Evolutionary conservation across 257 asterid species (phyloP), one percentile per base, ranked within the genome.

Genomic region (Osmanthus fragrans): DNA sequence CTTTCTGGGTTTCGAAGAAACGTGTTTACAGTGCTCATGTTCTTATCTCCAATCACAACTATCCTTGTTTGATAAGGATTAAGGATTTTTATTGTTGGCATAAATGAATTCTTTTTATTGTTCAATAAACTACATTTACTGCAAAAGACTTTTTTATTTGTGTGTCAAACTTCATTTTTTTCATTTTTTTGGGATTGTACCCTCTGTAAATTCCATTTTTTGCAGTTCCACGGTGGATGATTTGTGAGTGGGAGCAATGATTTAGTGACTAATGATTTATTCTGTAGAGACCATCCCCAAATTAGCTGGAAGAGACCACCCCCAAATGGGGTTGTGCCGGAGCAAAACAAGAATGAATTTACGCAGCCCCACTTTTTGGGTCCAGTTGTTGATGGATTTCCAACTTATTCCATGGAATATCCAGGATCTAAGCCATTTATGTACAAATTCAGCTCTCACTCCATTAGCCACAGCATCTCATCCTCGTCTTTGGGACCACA

Each of bases 381-480:
- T 11, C 88, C 90, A 0, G 90, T 93, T 13, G 98, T 86, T 2
- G 96, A 91, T 60, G 98, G 97, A 69, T 91, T 82, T 42, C 96
- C 98, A 4, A 82, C 91, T 0, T 90, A 85, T 47, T 94, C 91
- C 5, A 71, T 90, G 76, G 91, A 91, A 7, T 87, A 76, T 45
- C 71, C 85, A 32, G 92, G 84, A 71, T 77, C 92, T 47, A 93
- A 91, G 79, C 93, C 89, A 0, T 87, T 84, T 74, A 70, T 92
- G 90, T 91, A 91, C 92, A 90, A 88, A 86, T 94, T 92, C 91
- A 82, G 86, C 21, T 84, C 97, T 29, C 97, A 92, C 71, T 84
- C 96, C 87, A 82, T 94, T 49, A 90, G 92, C 87, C 97, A 92
- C 79, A 91, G 90, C 74, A 87, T 91, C 21, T 89, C 96, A 4